These are phyloP conservation scores for Triangularia verruculosa DNA, from an alignment of 2,329 filamentous ascomycete genomes.

Conservation along the genomic window DNA sequence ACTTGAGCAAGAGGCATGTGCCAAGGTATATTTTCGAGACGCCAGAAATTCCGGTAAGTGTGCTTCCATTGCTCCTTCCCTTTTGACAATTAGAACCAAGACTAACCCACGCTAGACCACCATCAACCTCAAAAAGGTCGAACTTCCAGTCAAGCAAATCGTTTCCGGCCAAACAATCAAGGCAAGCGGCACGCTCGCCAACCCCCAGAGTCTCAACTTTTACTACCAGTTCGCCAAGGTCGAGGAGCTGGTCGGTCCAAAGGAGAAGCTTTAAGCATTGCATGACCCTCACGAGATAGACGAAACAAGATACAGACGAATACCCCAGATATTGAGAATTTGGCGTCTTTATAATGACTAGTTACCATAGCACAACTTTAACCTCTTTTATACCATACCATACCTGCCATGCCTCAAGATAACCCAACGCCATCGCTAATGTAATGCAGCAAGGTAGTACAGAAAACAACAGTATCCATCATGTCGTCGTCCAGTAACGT, in stretches of 20 bases:
- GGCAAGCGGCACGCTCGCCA: constrained; percentile 71
- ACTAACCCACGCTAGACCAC: constrained; percentile 55
- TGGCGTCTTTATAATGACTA: background rate
- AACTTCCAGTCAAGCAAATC: constrained; percentile 80
- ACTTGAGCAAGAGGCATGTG: constrained; percentile 70
- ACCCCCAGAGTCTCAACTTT: constrained; percentile 71
- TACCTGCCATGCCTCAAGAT: constrained; percentile 2
- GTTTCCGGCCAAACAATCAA: constrained; percentile 72
- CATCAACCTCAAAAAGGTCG: constrained; percentile 82
- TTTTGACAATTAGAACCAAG: constrained; percentile 21
- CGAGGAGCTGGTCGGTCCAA: constrained; percentile 50
- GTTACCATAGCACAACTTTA: background rate
- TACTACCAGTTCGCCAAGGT: constrained; percentile 77
- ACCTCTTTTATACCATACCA: background rate
- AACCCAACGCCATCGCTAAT: constrained; percentile 24
- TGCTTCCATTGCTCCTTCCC: background rate
- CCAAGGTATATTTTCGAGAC: constrained; percentile 78
- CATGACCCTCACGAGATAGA: background rate
- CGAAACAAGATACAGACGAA: background rate
- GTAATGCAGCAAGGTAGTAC: constrained; percentile 2
- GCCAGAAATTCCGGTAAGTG: constrained; percentile 72
- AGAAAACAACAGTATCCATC: constrained; percentile 9
- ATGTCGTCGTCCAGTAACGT: constrained; percentile 3
- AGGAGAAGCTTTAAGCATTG: constrained; percentile 26
- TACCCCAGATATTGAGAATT: background rate